Evolutionary conservation across 148 eudicot genomes (phyloP).

Genomic region (Polygonum maritimum): DNA sequence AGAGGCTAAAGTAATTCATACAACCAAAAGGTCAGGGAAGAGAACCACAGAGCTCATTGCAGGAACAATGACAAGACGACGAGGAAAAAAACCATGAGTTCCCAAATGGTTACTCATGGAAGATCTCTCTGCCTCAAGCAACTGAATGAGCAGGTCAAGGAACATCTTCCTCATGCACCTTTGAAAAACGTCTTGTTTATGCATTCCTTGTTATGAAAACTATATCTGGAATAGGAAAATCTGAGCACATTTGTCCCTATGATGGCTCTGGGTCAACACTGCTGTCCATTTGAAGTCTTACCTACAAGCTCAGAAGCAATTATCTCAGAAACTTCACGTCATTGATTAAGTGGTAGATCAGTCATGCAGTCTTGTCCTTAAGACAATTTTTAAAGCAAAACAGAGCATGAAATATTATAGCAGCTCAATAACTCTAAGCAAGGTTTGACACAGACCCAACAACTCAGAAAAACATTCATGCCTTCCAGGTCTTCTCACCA

Average conservation of each 20-base stretch:
- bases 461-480: not conserved
- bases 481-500: not conserved
- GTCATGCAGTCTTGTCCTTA: not conserved
- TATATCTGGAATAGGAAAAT: not conserved
- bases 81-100: not conserved
- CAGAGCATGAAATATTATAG: not conserved
- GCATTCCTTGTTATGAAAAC: not conserved
- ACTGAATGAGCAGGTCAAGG: constrained; percentile 2
- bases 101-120: not conserved
- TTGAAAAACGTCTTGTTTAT: not conserved
- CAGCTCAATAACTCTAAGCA: not conserved
- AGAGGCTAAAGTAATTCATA: not conserved
- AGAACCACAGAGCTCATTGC: not conserved
- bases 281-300: not conserved
- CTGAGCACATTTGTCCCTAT: not conserved
- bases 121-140: constrained; percentile 5
- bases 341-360: not conserved
- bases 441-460: not conserved
- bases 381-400: not conserved
- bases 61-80: not conserved
- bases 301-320: not conserved
- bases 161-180: constrained; percentile 1
- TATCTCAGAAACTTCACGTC: not conserved
- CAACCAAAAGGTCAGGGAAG: not conserved
- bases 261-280: not conserved